Conservation (phyloP, 805 yeast genomes). For the Candida manassasensis region DNA sequence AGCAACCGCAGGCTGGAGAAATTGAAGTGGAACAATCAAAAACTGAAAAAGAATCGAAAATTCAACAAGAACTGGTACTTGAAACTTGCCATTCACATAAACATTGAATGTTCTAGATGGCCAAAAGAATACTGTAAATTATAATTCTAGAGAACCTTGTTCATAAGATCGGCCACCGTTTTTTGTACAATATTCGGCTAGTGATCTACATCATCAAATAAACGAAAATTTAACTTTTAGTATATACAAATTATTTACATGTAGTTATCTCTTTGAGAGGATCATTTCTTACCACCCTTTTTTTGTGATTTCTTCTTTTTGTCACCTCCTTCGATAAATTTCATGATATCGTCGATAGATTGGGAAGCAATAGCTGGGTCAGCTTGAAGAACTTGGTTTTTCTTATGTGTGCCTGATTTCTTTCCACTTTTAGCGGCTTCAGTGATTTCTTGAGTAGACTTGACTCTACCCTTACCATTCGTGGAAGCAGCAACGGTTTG, state of each 20-base stretch:
- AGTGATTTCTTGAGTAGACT: constrained; percentile 10
- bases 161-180: too few species aligned
- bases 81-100: not conserved
- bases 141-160: too few species aligned
- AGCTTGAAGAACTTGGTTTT: constrained; percentile 17
- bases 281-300: constrained; percentile 4
- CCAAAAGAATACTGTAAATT: too few species aligned
- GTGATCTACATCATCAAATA: not conserved
- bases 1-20: not conserved
- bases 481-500: constrained; percentile 18
- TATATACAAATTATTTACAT: constrained; percentile 5
- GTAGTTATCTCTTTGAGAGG: not conserved
- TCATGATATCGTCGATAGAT: constrained; percentile 68
- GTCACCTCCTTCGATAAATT: constrained; percentile 58
- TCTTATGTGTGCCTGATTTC: constrained; percentile 13
- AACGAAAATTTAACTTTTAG: not conserved
- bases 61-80: too few species aligned
- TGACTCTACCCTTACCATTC: constrained; percentile 16
- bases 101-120: not conserved
- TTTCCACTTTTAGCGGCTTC: constrained; percentile 7
- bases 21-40: not conserved
- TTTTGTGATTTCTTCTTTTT: constrained; percentile 7
- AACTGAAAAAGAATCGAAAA: constrained; percentile 1
- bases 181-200: too few species aligned
- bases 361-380: constrained; percentile 56